Evolutionary conservation across 805 yeast species (phyloP), one percentile per base, ranked within the genome.

Genomic region (Zygotorulaspora danielsina): DNA sequence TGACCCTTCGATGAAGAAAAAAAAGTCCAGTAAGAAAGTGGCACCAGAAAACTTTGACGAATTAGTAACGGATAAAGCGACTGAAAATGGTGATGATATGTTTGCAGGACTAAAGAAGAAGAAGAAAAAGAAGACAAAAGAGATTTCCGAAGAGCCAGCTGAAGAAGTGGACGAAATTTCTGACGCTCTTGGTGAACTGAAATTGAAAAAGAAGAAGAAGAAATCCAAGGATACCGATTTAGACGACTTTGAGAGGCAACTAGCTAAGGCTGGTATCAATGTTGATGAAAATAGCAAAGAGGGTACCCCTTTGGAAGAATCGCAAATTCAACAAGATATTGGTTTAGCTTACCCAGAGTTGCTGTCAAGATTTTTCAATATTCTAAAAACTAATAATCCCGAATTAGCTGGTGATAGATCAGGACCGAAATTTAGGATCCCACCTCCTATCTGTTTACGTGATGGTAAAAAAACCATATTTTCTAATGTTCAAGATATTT

Each of bases 401-500:
- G 98, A 93, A 66, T 77, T 93, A 58, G 98, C 97, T 32, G 97
- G 97, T 62, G 97, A 90, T 63, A 81, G 95, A 67, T 74, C 85
- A 20, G 90, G 95, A 29, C 79, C 87, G 39, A 89, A 90, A 69
- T 83, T 89, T 70, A 84, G 90, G 75, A 88, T 93, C 57, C 98
- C 98, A 36, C 97, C 97, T 30, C 99, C 99, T 47, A 75, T 83
- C 50, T 93, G 95, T 65, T 83, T 82, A 66, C 88, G 98, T 72
- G 99, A 93, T 71, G 97, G 98, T 67, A 93, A 93, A 71, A 93
- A 89, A 77, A 88, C 98, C 11, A 78, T 89, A 59, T 93, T 93
- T 63, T 88, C 96, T 50, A 93, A 93, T 67, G 89, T 93, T 51
- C 95, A 89, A 70, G 95, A 85, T 58, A 93, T 93, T 54, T 78